Evolutionary conservation across 1,284 basidiomycete species (phyloP).

Genomic region (Trichosporon coremiiforme): DNA sequence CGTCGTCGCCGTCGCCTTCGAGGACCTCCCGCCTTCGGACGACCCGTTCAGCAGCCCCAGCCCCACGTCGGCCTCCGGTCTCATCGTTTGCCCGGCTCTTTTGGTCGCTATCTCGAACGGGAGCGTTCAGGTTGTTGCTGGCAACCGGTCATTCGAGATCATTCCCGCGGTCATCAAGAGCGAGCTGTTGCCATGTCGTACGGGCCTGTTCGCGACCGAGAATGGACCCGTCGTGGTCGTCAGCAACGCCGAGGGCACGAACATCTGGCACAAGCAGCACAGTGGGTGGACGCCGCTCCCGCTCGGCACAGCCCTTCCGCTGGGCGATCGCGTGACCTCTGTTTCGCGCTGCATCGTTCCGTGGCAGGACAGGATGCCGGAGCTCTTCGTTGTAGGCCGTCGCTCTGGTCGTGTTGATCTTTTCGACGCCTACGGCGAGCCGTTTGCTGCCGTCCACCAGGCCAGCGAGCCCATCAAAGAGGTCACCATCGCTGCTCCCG

Average conservation of each 20-base stretch:
- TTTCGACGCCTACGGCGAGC: slow-evolving; percentile 38
- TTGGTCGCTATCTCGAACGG: slow-evolving; percentile 30
- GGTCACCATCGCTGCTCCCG: slow-evolving; percentile 32
- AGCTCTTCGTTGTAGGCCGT: slow-evolving; percentile 40
- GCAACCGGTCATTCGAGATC: slow-evolving; percentile 23
- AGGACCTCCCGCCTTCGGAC: slow-evolving; percentile 24
- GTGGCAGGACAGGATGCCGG: slow-evolving; percentile 25
- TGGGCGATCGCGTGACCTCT: slow-evolving; percentile 33
- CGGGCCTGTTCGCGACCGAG: slow-evolving; percentile 24
- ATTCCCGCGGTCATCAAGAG: slow-evolving; percentile 19
- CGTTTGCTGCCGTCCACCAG: slow-evolving; percentile 18
- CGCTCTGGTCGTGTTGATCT: slow-evolving; percentile 45
- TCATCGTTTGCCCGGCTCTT: slow-evolving; percentile 22
- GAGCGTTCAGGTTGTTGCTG: slow-evolving; percentile 23
- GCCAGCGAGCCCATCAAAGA: slow-evolving; percentile 21
- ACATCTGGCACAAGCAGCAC: slow-evolving; percentile 29
- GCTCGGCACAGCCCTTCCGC: slow-evolving; percentile 22
- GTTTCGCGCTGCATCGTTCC: slow-evolving; percentile 24
- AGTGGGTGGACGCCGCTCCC: slow-evolving; percentile 26
- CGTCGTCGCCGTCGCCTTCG: slow-evolving; percentile 21
- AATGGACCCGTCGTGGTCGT: slow-evolving; percentile 23
- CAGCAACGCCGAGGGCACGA: slow-evolving; percentile 7
- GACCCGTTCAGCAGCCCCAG: slow-evolving; percentile 30
- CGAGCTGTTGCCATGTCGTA: neutral
- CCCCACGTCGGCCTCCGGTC: slow-evolving; percentile 19